Evolutionary conservation across 2,329 filamentous ascomycete species (phyloP), one percentile per base, ranked within the genome.

Genomic region (Fusarium begoniae): DNA sequence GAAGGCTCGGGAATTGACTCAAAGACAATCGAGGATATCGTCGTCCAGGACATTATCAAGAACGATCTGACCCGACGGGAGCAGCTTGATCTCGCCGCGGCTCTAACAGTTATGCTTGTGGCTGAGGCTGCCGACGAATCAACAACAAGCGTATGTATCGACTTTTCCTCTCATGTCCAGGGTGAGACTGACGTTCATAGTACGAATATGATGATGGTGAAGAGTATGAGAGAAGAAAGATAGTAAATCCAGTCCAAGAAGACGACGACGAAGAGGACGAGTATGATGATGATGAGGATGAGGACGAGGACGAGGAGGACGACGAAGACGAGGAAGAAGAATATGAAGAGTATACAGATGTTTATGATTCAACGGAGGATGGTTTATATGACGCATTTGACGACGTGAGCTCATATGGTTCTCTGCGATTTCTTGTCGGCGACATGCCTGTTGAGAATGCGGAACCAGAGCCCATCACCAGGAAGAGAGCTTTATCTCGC

Each of bases 151-250:
- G 74, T 77, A 76, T 41, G 72, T 50, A 53, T 47, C 35, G 41
- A 26, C 3, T 28, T 47, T 40, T 28, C 32, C 24, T n/a, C 32
- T 43, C 24, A 37, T 30, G 40, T n/a, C 13, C 13, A 13, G 32
- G 35, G 41, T 41, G n/a, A 30, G 15, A 30, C 72, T 76, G 54
- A 76, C 47, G 22, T 45, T 53, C 13, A 9, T 60, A 77, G 75
- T 72, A 75, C 38, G 74, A 75, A 41, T 75, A 73, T 57, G 63
- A 73, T 28, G 66, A 63, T 26, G 35, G 35, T 37, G 70, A 73
- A 15, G 45, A 74, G 12, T 54, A 47, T 22, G 44, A 58, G 35
- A 47, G 41, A 22, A 30, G 22, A 22, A 50, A 53, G 45, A 28
- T 48, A 48, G 14, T 48, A 17, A 28, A 48, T 30, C 18, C 28